Evolutionary conservation across 1,139 yeast genomes (phyloP).

Genomic region (Kodamaea derodonti): DNA sequence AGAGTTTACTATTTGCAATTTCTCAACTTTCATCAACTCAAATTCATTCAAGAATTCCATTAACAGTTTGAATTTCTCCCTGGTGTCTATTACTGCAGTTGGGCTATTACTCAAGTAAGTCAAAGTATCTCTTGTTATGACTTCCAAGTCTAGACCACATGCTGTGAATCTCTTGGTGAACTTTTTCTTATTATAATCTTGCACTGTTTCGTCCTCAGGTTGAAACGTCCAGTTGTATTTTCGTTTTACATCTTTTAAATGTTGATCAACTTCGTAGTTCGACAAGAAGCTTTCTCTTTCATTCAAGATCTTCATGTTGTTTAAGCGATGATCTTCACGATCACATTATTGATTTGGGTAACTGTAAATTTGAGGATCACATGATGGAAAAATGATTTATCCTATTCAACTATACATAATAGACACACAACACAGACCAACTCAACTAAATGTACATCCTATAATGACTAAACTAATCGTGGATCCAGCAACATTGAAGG

Average conservation of each 20-base stretch:
- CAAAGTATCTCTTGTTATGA: conserved; percentile 60
- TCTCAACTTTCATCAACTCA: conserved; percentile 75
- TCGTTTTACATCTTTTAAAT: conserved; percentile 49
- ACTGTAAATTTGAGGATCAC: too few species aligned
- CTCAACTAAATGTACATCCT: too few species aligned
- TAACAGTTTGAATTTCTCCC: conserved; percentile 49
- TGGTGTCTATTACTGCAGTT: conserved; percentile 36
- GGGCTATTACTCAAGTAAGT: conserved; percentile 48
- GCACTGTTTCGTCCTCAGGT: conserved; percentile 32
- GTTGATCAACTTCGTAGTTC: conserved; percentile 67
- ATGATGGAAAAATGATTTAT: too few species aligned
- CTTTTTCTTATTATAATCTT: conserved; percentile 23
- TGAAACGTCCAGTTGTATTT: conserved; percentile 45
- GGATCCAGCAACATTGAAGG: conserved; percentile 22
- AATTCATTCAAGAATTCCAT: conserved; percentile 50
- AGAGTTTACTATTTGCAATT: conserved; percentile 75
- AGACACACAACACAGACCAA: too few species aligned
- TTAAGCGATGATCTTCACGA: too few species aligned
- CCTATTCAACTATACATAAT: too few species aligned
- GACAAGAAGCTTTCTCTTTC: conserved; percentile 64
- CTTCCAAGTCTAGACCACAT: conserved; percentile 53
- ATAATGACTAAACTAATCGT: conserved; percentile 30
- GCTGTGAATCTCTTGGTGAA: conserved; percentile 42
- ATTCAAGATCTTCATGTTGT: conserved; percentile 42
- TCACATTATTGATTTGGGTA: too few species aligned